A percentile compares a stretch with the other conserved stretches of the same genome.
These are phyloP conservation scores for Colletotrichum falcatum DNA, from an alignment of 2,329 filamentous ascomycete genomes.

Conservation along the genomic window DNA sequence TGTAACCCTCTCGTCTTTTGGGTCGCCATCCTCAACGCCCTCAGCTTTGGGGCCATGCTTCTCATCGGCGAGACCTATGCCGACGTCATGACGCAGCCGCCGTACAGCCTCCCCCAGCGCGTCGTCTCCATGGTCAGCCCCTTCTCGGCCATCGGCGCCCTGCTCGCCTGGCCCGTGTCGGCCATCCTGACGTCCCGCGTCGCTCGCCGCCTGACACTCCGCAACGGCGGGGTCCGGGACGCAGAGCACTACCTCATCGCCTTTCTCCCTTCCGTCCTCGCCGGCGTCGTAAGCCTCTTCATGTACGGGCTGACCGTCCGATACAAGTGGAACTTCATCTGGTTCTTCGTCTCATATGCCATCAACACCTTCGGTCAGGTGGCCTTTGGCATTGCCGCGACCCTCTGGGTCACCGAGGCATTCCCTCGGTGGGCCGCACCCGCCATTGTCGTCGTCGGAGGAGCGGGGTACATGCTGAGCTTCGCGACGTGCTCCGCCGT, in stretches of 20 bases:
- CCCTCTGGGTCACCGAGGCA: constrained; percentile 46
- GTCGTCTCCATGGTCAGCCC: constrained; percentile 37
- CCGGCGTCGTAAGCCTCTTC: constrained; percentile 41
- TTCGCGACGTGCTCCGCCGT: constrained; percentile 26
- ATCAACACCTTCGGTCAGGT: constrained; percentile 44
- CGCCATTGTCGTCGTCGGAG: constrained; percentile 37
- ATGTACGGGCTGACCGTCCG: constrained; percentile 43
- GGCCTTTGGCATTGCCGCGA: constrained; percentile 42
- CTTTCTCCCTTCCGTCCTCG: constrained; percentile 43
- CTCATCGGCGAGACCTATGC: constrained; percentile 44
- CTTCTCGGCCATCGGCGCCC: constrained; percentile 29
- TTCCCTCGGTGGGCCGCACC: constrained; percentile 46
- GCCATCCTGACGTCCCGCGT: constrained; percentile 42
- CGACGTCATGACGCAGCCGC: constrained; percentile 39
- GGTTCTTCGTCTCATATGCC: constrained; percentile 33
- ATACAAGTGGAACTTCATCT: constrained; percentile 38
- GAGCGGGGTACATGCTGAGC: constrained; percentile 37
- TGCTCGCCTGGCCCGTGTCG: constrained; percentile 41
- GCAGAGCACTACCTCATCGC: constrained; percentile 46
- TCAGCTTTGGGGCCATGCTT: constrained; percentile 45
- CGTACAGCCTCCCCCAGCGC: constrained; percentile 39
- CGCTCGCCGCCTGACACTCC: constrained; percentile 43
- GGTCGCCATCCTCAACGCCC: constrained; percentile 45
- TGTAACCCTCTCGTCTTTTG: constrained; percentile 47
- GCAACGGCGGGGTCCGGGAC: constrained; percentile 45